Evolutionary conservation across 345 rosid genomes (phyloP).

Genomic region (Populus euphratica): DNA sequence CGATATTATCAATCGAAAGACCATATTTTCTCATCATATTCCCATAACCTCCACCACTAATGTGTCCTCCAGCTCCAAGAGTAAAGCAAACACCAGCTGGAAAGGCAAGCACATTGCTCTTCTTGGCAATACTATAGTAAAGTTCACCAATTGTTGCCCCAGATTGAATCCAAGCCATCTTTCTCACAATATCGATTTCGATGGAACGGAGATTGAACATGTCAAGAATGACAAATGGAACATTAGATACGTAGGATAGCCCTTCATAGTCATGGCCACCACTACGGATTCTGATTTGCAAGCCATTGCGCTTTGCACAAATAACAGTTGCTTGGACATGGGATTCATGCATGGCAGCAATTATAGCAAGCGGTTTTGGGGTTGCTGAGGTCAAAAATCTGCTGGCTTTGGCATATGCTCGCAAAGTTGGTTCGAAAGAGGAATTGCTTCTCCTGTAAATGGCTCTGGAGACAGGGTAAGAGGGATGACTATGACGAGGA

Average conservation of each 20-base stretch:
- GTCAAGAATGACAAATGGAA: slow-evolving; percentile 8
- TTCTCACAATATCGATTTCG: background rate
- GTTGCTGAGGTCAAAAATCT: background rate
- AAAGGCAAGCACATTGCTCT: background rate
- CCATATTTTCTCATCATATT: slow-evolving; percentile 2
- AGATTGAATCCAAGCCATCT: background rate
- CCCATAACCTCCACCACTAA: slow-evolving; percentile 9
- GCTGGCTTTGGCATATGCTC: background rate
- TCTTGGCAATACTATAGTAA: background rate
- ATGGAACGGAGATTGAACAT: background rate
- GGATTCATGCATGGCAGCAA: background rate
- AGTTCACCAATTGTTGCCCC: slow-evolving; percentile 1
- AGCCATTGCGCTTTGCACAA: background rate
- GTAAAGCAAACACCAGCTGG: background rate
- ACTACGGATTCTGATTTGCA: background rate
- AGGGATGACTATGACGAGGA: background rate
- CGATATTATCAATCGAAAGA: background rate
- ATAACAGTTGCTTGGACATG: background rate
- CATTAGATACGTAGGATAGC: background rate
- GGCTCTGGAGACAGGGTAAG: background rate
- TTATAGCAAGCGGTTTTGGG: background rate
- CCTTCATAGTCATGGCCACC: slow-evolving; percentile 12
- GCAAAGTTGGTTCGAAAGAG: background rate
- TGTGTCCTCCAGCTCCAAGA: background rate
- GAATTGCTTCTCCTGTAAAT: background rate